Evolutionary conservation across 1,284 basidiomycete species (phyloP), one percentile per base, ranked within the genome.

Genomic region (Sphaerobolus stellatus): DNA sequence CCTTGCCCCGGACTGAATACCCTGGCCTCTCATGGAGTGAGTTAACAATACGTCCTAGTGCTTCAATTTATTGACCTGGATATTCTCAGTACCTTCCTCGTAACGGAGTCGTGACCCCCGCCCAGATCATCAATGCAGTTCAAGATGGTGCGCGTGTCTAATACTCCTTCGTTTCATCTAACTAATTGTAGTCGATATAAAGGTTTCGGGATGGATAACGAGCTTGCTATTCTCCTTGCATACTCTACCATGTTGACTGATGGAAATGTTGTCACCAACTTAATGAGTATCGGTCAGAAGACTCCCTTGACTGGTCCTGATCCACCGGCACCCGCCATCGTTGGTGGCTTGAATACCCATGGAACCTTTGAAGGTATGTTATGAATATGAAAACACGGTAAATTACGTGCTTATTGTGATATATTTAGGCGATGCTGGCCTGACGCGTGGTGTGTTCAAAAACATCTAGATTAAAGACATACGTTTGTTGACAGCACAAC

Each of bases 161-260:
- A n/a, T n/a, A n/a, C n/a, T n/a, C n/a, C n/a, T n/a, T n/a, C n/a
- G n/a, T n/a, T n/a, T n/a, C n/a, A n/a, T n/a, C n/a, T n/a, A n/a
- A n/a, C n/a, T n/a, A n/a, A n/a, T n/a, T n/a, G n/a, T n/a, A n/a
- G n/a, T n/a, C n/a, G n/a, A n/a, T 13, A 13, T 38, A 38, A 38
- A 48, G 49, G 49, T 27, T 50, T 50, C 20, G 38, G 38, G 18
- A 50, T 50, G 49, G 34, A 22, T 11, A 20, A 43, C 34, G n/a
- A 24, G 11, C 22, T 41, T 14, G 49, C 49, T 7, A 43, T 36
- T 14, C 13, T 36, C 16, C 33, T 50, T 14, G 38, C 31, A 41
- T 50, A 22, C 24, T 33, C 33, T 18, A 38, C 34, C 14, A 30
- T 50, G 13, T 36, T 50, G 11, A 36, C 40, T 24, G 49, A 50